phyloP scores from a whole-genome alignment of 2,329 filamentous ascomycete genomes.

The Sporothrix curviconia region DNA sequence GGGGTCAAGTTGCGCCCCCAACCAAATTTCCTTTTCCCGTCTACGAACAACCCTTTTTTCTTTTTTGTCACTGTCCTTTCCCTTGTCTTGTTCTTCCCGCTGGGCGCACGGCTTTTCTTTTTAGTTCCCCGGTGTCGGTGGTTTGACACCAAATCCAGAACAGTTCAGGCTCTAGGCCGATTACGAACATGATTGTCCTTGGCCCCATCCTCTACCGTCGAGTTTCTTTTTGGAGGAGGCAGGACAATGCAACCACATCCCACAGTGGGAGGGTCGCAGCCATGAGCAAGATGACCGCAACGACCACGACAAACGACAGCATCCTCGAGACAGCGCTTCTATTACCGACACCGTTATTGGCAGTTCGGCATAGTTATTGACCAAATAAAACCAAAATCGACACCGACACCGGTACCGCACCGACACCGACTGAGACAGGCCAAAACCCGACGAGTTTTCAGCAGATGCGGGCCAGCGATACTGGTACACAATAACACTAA shows the following conservation, averaged over 20 bases:
- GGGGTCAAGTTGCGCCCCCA: not conserved
- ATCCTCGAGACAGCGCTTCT: too few species aligned
- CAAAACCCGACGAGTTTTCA: not conserved
- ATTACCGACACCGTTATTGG: too few species aligned
- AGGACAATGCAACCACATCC: not conserved
- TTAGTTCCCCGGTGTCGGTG: not conserved
- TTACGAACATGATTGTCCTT: slow-evolving; percentile 1
- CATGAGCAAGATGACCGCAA: not conserved
- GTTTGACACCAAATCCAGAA: not conserved
- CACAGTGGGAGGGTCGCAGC: not conserved
- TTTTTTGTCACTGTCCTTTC: not conserved
- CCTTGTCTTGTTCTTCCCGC: not conserved
- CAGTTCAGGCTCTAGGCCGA: not conserved
- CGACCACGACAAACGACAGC: not conserved
- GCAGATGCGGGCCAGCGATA: too few species aligned
- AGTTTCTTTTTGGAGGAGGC: not conserved
- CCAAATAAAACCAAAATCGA: not conserved
- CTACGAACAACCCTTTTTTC: not conserved
- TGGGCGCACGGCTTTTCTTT: slow-evolving; percentile 3
- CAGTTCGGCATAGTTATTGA: too few species aligned
- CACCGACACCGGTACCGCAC: too few species aligned
- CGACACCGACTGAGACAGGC: too few species aligned
- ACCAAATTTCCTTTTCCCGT: not conserved
- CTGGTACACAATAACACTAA: not conserved
- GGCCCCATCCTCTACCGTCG: not conserved